Evolutionary conservation across 345 rosid genomes (phyloP).

Genomic region (Eucalyptus sideroxylon): DNA sequence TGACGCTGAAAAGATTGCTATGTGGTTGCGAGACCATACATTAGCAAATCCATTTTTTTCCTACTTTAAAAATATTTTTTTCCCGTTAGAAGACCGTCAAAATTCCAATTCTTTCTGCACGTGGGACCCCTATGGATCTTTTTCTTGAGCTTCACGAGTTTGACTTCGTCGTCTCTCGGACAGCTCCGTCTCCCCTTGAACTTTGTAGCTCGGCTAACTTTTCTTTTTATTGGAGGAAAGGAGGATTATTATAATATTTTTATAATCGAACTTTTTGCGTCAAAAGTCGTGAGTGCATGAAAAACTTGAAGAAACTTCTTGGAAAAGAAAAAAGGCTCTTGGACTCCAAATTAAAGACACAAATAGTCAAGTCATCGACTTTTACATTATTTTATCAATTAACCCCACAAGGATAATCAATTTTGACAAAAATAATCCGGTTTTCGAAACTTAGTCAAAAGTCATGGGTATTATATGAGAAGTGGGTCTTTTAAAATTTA

Average conservation of each 20-base stretch:
- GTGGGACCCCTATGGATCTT: background rate
- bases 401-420: background rate
- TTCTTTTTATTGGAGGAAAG: background rate
- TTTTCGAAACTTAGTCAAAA: background rate
- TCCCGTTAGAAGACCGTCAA: background rate
- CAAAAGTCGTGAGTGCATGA: background rate
- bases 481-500: background rate
- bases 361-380: background rate
- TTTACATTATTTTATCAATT: background rate
- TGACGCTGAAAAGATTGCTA: background rate
- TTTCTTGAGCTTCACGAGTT: slow-evolving; percentile 1
- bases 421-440: background rate
- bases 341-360: background rate
- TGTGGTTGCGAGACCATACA: background rate
- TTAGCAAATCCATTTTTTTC: background rate
- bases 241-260: background rate
- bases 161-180: background rate
- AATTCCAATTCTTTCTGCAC: background rate
- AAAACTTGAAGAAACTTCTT: background rate
- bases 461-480: background rate
- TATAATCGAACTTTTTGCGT: background rate
- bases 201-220: background rate
- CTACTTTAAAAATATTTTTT: background rate
- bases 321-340: background rate
- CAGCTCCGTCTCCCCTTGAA: background rate